Evolutionary conservation across 2,329 filamentous ascomycete genomes (phyloP).

Genomic region (Stenocarpella maydis): DNA sequence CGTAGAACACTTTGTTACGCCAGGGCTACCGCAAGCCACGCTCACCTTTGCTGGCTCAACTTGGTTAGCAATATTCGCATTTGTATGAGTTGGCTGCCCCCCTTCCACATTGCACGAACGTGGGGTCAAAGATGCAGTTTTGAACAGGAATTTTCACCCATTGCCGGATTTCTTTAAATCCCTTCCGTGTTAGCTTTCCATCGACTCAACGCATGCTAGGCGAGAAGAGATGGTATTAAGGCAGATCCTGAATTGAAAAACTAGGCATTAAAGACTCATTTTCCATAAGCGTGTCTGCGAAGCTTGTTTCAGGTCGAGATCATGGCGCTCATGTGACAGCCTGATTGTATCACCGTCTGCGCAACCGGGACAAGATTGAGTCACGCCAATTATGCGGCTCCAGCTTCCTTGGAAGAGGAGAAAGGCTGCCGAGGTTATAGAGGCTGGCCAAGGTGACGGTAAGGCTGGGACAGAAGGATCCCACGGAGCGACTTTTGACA

Average conservation of each 20-base stretch:
- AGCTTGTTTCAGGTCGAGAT: neutral
- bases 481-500: slow-evolving; percentile 2
- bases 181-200: neutral
- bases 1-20: neutral
- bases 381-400: neutral
- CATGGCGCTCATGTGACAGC: neutral
- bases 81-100: neutral
- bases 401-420: slow-evolving; percentile 5
- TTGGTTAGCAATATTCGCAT: slow-evolving; percentile 2
- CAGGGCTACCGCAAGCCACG: slow-evolving; percentile 9
- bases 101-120: slow-evolving; percentile 1
- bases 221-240: neutral
- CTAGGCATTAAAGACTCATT: neutral
- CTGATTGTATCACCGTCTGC: slow-evolving; percentile 2
- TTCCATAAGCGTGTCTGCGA: neutral
- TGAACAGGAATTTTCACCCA: neutral
- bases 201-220: too few relatives aligned
- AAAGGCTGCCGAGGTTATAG: neutral
- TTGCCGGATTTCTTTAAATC: neutral
- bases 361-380: neutral
- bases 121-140: slow-evolving; percentile 5
- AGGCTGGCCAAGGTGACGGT: neutral
- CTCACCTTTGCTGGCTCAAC: neutral
- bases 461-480: neutral
- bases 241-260: too few relatives aligned